Evolutionary conservation across 805 yeast species (phyloP), one percentile per base, ranked within the genome.

Genomic region (Metschnikowia arizonensis): DNA sequence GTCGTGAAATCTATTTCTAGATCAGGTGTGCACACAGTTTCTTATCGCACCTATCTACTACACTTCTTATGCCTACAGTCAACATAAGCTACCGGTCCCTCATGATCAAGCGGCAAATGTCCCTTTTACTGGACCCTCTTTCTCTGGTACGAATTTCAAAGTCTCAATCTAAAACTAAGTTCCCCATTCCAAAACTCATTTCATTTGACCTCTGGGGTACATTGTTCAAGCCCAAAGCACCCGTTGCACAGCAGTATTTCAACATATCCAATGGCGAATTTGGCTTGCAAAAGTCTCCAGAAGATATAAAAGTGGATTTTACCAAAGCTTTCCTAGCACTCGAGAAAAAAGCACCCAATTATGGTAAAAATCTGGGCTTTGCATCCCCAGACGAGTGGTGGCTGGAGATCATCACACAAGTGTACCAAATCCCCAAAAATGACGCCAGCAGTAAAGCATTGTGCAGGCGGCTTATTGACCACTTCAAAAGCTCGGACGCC

Each of bases 161-260:
- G 28, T 42, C 52, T 4, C 54, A 46, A 30, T 38, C 54, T 5
- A 40, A 39, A 19, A 36, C 45, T 33, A 53, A 24, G 44, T 55
- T 53, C 54, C 47, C 75, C 53, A 45, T 69, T 57, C 81, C 83
- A 5, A 66, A 64, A 32, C 58, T 82, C 3, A 62, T 84, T 0
- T 78, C 88, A 1, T 73, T 83, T 44, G 91, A 84, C 61, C 85
- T 83, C 0, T 84, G 81, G 62, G 81, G 79, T 34, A 84, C 90
- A 0, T 59, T 84, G 7, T 83, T 81, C 57, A 65, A 76, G 0
- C 85, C 89, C 2, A 68, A 66, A 15, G 63, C 63, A 24, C 78
- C 85, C 0, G 75, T 83, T 0, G 61, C 76, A 33, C 61, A 65
- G n/a, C 82, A 77, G 49, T 84, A 84, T 55, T 65, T 72, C 34